Evolutionary conservation across 2,329 filamentous ascomycete species (phyloP), one percentile per base, ranked within the genome.

Genomic region (Neophaeococcomyces mojaviensis): DNA sequence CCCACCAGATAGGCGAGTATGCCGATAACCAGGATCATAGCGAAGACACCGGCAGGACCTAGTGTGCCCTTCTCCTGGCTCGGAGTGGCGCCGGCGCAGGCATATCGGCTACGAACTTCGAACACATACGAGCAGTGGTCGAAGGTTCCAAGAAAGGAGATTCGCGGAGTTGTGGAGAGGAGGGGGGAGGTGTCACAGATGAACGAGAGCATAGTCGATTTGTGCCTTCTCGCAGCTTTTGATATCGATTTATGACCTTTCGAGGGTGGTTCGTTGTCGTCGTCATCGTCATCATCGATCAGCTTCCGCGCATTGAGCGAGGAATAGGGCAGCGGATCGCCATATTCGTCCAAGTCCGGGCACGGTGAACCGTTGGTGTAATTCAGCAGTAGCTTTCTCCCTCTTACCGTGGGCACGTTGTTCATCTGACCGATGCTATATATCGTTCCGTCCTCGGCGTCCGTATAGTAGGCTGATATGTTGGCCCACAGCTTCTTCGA

Each of bases 61-160:
- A 72, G 83, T 69, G 66, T 82, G 9, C 72, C 72, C 48, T 79
- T 73, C 32, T 55, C 53, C 18, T 48, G 49, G 3, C 52, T 53
- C 39, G 73, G 71, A 50, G 72, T 73, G 8, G 69, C 68, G 70
- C 71, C 89, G 67, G 68, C 86, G 73, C 92, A 98, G 9, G 89
- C 90, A 55, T 88, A 84, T 37, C 79, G 76, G 19, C 87, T 92
- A 54, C 90, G 84, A 40, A 89, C 83, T 64, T 97, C 89, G 69
- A 98, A 98, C 67, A 94, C 86, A 68, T 97, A 98, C 24, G 87
- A 81, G 73, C 92, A 98, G 49, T 94, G 84, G 61, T 97, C 89
- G 33, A 86, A 83, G 50, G 89, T 84, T 49, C 86, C 87, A 49
- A 97, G 83, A 63, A 95, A 98, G 16, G 86, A 88, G 31, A 92